Evolutionary conservation across 805 yeast species (phyloP), one percentile per base, ranked within the genome.

Genomic region (Wickerhamiella allomyrinae): DNA sequence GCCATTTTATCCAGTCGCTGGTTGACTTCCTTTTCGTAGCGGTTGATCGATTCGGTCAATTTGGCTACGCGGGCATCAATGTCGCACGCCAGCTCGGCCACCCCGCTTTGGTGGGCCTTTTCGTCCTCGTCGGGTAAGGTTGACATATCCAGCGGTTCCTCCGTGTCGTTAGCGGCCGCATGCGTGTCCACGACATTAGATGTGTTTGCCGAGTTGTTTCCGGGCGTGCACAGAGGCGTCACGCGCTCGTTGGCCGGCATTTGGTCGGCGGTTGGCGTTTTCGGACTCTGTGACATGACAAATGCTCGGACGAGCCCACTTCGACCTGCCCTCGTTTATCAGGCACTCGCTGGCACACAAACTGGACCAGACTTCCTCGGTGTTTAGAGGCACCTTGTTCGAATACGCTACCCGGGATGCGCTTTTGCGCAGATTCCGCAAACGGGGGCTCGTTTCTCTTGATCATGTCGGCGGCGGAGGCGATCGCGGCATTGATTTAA

Each of bases 11-110:
- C 53, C 20, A 51, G 41, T 24, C 43, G 46, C n/a, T 37, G 34
- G 38, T 41, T 44, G 25, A 50, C 24, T 10, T 50, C 54, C 20
- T 34, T 44, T 20, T 49, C 54, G 40, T 43, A 50, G 10, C 34
- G 33, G 27, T 47, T 50, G 7, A 51, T 29, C 19, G 43, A 46
- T 10, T 43, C 38, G 29, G 23, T 33, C 20, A 51, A 39, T n/a
- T 39, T 40, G 21, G 41, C 43, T 15, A 51, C 24, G 14, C 40
- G 42, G 20, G 40, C 21, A 20, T 50, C 53, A 20, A 51, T 40
- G n/a, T 44, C 41, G 8, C 52, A 41, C 21, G 49, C 43, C 14
- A 49, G 39, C 29, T 50, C 48, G n/a, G 47, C 45, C 9, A 44
- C 37, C 7, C 46, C 44, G 5, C 40, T 40, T 10, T 35, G 42